Base-by-base conservation (phyloP, 257 asterid genomes). In the Gentiana dahurica region DNA sequence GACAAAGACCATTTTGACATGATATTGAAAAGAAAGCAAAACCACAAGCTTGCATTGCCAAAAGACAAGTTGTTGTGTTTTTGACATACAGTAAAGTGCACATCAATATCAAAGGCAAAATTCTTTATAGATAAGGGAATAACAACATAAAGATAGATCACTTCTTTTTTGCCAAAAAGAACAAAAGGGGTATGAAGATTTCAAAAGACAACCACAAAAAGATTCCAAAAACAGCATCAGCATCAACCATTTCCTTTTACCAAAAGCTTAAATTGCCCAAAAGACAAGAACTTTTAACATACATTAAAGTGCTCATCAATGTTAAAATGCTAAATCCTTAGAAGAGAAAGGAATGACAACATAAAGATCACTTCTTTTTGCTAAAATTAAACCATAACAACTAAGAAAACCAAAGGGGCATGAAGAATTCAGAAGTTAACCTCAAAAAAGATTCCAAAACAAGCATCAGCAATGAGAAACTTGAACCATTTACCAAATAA, bases 361-460 rank as follows among this genome's bases (percentile, higher is more conserved):
- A 33, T 2, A 6, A 12, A 32, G 41, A 54, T 35, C 38, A 6
- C 44, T 36, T 11, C 36, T 55, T 55, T 54, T 8, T 55, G 24
- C 41, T 34, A 15, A 5, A 11, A 38, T 24, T 24, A 24, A 24
- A 24, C 24, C 24, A 24, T 24, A 24, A 24, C 24, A 24, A 24
- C 24, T 24, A 24, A 24, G 24, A 24, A 3, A 57, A 43, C 4
- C 7, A 13, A 8, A 36, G 51, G 32, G 33, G 43, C 45, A 49
- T n/a, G 49, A 62, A 53, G 6, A 2, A 24, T 24, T 24, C 24
- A 4, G 9, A 5, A 7, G 2, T 48, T 2, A 24, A 6, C 46
- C 50, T 41, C 45, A 51, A 51, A 51, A 37, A 46, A 24, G 45
- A 51, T 34, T 13, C 66, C 58, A 33, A 58, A 61, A 11, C 36